Conservation (phyloP, 768 basidiomycete species). For the button mushroom (Agaricus bisporus) region DNA sequence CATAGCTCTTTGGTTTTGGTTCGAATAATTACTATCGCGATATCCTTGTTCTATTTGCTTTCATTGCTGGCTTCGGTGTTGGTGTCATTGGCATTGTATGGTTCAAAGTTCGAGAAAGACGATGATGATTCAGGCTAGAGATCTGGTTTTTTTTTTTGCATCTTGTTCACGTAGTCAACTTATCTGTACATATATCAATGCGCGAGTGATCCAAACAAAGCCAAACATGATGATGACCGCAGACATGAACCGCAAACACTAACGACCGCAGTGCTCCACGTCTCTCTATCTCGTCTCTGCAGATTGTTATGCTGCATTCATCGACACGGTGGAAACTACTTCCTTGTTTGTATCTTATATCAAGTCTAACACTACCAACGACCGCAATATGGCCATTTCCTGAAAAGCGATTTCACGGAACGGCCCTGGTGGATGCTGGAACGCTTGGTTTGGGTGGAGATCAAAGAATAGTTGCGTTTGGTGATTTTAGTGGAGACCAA, state of each 20-base stretch:
- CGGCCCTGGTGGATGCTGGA: slow-evolving; percentile 76
- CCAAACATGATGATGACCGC: slow-evolving; percentile 1
- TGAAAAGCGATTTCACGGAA: slow-evolving; percentile 78
- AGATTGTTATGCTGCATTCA: not conserved
- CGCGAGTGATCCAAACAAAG: not conserved
- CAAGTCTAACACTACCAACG: not conserved
- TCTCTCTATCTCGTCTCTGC: not conserved
- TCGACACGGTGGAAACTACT: not conserved
- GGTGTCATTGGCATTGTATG: slow-evolving; percentile 74
- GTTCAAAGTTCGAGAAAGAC: slow-evolving; percentile 69
- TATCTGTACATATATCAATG: not conserved
- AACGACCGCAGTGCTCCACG: not conserved
- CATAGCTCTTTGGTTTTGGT: slow-evolving; percentile 82
- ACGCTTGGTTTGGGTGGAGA: slow-evolving; percentile 69
- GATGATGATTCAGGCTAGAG: slow-evolving; percentile 31
- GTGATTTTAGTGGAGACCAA: slow-evolving; percentile 95
- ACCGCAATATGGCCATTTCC: slow-evolving; percentile 69
- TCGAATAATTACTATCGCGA: slow-evolving; percentile 82
- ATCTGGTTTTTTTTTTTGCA: not conserved
- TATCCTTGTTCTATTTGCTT: slow-evolving; percentile 82
- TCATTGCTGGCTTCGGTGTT: slow-evolving; percentile 73
- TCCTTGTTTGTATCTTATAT: not conserved
- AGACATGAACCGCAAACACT: not conserved
- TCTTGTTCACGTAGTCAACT: not conserved
- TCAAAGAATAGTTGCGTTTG: slow-evolving; percentile 79